phyloP scores from a whole-genome alignment of 2,329 filamentous ascomycete genomes.

The Raffaelea arxii region DNA sequence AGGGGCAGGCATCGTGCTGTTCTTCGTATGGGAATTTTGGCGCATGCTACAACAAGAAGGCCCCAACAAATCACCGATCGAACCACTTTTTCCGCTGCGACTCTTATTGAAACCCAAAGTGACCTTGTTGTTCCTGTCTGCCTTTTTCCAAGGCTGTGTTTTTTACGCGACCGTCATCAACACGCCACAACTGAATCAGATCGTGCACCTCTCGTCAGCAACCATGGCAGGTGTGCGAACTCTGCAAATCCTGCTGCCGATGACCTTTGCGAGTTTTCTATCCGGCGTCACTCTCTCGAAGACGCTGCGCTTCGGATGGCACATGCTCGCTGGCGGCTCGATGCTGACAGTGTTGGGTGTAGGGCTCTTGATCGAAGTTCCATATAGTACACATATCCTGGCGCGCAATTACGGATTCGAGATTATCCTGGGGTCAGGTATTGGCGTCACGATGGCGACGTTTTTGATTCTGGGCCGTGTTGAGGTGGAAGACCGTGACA shows the following conservation, averaged over 20 bases:
- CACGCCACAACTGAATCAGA: constrained; percentile 19
- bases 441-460: background rate
- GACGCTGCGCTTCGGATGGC: background rate
- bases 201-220: background rate
- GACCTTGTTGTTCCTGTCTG: constrained; percentile 23
- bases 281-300: background rate
- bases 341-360: background rate
- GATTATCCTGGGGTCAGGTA: background rate
- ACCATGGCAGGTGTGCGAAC: background rate
- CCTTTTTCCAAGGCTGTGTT: constrained; percentile 16
- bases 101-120: constrained; percentile 21
- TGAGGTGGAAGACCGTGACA: background rate
- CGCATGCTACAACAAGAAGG: constrained; percentile 10
- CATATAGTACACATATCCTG: background rate
- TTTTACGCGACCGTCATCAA: constrained; percentile 26
- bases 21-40: constrained; percentile 20
- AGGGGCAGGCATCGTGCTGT: constrained; percentile 15
- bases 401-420: background rate
- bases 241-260: background rate
- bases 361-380: background rate
- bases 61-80: too few species aligned
- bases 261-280: background rate
- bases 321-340: background rate
- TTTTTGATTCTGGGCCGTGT: background rate
- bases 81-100: constrained; percentile 26